These are phyloP conservation scores for Scedosporium apiospermum DNA, from an alignment of 2,329 filamentous ascomycete genomes.

Conservation along the genomic window DNA sequence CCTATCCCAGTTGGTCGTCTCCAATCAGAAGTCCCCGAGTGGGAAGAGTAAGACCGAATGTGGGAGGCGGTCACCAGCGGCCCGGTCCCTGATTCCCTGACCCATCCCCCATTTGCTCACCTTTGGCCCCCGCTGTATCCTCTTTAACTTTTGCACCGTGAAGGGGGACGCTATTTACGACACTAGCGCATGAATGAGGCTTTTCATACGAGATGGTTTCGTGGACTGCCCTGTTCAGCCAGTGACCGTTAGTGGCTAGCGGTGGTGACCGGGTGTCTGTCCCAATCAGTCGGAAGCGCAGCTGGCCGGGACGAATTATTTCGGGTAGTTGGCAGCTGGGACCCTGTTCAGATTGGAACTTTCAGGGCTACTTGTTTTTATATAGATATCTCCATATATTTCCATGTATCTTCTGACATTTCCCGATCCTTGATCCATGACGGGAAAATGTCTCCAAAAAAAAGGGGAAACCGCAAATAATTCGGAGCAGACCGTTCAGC, in stretches of 20 bases:
- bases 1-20: background rate
- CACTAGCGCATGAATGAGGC: background rate
- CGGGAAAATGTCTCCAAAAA: too few species aligned
- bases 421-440: too few species aligned
- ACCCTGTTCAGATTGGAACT: too few species aligned
- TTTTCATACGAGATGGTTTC: background rate
- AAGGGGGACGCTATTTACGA: background rate
- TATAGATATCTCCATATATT: too few species aligned
- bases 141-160: background rate
- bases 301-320: too few species aligned
- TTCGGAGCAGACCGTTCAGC: too few species aligned
- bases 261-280: background rate
- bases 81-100: background rate
- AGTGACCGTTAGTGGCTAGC: background rate
- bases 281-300: background rate
- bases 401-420: too few species aligned
- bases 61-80: background rate
- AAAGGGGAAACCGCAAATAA: too few species aligned
- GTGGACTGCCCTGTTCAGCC: background rate
- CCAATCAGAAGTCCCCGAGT: slow-evolving; percentile 1
- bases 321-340: too few species aligned
- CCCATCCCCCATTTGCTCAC: background rate
- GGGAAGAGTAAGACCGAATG: background rate
- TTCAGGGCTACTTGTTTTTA: too few species aligned
- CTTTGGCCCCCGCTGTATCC: background rate